Conservation (phyloP, 2,329 filamentous ascomycete species). For the Clonostachys chloroleuca region DNA sequence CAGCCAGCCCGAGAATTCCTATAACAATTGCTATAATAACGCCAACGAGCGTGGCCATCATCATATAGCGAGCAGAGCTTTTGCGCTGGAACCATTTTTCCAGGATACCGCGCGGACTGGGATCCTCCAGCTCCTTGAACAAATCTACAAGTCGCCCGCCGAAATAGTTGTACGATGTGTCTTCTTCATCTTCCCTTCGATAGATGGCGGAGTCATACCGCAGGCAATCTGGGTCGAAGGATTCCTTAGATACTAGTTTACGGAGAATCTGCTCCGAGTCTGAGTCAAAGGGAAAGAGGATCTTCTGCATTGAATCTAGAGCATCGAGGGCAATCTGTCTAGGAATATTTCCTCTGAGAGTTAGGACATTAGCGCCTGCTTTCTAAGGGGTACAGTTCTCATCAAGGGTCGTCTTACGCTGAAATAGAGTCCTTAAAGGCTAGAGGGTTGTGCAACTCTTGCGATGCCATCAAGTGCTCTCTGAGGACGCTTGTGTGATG, state of each 20-base stretch:
- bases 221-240: constrained; percentile 7
- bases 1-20: constrained; percentile 6
- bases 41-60: constrained; percentile 14
- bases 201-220: constrained; percentile 2
- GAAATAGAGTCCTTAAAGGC: neutral
- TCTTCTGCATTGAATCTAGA: constrained; percentile 5
- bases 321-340: constrained; percentile 7
- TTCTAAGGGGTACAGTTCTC: neutral
- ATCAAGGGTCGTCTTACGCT: neutral
- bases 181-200: constrained; percentile 4
- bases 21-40: constrained; percentile 10
- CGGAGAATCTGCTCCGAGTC: constrained; percentile 6
- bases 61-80: constrained; percentile 11
- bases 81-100: constrained; percentile 8
- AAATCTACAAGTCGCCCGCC: constrained; percentile 6
- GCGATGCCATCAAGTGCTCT: constrained; percentile 6
- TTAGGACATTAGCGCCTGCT: neutral
- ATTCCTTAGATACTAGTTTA: constrained; percentile 1
- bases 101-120: constrained; percentile 7
- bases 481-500: constrained; percentile 6
- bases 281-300: constrained; percentile 8
- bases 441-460: neutral
- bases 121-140: constrained; percentile 9
- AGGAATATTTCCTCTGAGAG: constrained; percentile 5
- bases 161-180: constrained; percentile 5